phyloP scores from a whole-genome alignment of 768 basidiomycete genomes.

The Boletus bicolor region DNA sequence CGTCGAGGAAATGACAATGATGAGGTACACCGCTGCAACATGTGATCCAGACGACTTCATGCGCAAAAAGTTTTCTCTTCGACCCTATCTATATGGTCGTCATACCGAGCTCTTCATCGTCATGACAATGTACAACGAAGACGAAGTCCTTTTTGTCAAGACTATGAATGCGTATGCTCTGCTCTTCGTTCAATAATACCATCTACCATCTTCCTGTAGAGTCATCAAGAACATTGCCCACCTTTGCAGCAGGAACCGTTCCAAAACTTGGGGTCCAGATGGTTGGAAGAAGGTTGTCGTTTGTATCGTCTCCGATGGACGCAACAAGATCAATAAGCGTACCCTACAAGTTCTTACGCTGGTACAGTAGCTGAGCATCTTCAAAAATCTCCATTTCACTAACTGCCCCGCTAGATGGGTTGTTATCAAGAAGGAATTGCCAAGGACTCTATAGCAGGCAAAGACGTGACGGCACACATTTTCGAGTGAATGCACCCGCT shows the following conservation, averaged over 20 bases:
- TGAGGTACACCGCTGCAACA: constrained; percentile 86
- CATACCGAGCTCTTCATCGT: constrained; percentile 92
- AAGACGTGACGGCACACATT: constrained; percentile 91
- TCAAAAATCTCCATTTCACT: background rate
- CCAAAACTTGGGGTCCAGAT: constrained; percentile 82
- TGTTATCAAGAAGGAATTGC: constrained; percentile 87
- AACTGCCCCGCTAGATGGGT: constrained; percentile 56
- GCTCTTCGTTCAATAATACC: background rate
- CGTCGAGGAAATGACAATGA: constrained; percentile 74
- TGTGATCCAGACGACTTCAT: constrained; percentile 90
- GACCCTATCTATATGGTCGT: constrained; percentile 75
- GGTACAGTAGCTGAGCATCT: constrained; percentile 39
- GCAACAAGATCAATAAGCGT: constrained; percentile 83
- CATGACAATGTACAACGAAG: constrained; percentile 97
- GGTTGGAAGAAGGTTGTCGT: constrained; percentile 92
- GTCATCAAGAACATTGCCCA: constrained; percentile 87
- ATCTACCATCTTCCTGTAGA: constrained; percentile 34
- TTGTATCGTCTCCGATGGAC: constrained; percentile 82
- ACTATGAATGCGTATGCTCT: constrained; percentile 79
- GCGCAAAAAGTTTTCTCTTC: constrained; percentile 69
- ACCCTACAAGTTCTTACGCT: constrained; percentile 86
- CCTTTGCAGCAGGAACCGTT: constrained; percentile 64
- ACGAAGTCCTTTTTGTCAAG: constrained; percentile 70
- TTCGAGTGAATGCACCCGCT: constrained; percentile 65
- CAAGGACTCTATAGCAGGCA: constrained; percentile 83